Conservation (phyloP, 1,284 basidiomycete species). For the Sanguinoderma infundibulare region DNA sequence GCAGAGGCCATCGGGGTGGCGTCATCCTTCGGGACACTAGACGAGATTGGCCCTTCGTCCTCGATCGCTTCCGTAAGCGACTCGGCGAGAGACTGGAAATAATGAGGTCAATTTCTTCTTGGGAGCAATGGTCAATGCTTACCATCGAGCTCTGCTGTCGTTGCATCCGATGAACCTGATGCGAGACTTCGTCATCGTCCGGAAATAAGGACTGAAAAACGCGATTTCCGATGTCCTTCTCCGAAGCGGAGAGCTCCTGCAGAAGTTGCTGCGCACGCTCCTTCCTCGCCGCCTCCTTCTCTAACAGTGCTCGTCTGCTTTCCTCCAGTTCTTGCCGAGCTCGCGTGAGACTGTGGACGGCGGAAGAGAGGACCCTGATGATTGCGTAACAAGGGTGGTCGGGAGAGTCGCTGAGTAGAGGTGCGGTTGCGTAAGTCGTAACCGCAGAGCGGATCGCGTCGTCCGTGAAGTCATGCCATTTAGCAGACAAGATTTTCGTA, state of each 20-base stretch:
- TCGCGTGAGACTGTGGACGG: constrained; percentile 59
- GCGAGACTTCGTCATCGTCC: constrained; percentile 60
- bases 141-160: constrained; percentile 63
- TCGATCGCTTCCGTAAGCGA: constrained; percentile 74
- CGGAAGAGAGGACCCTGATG: constrained; percentile 70
- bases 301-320: constrained; percentile 49
- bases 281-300: constrained; percentile 59
- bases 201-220: constrained; percentile 71
- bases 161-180: constrained; percentile 52
- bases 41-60: constrained; percentile 51
- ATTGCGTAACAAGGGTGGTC: constrained; percentile 68
- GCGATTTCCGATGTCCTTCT: constrained; percentile 65
- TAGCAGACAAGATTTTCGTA: constrained; percentile 57
- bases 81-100: constrained; percentile 64
- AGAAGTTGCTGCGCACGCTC: constrained; percentile 55
- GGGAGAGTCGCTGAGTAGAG: constrained; percentile 49
- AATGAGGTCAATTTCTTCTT: background rate
- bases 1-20: constrained; percentile 27
- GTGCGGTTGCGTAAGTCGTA: constrained; percentile 45
- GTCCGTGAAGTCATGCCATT: constrained; percentile 76
- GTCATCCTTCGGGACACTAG: constrained; percentile 40
- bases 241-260: constrained; percentile 59
- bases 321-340: constrained; percentile 67
- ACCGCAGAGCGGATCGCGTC: constrained; percentile 68
- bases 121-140: constrained; percentile 28